Evolutionary conservation across 129 eudicot genomes (phyloP), one percentile per base, ranked within the genome.

Genomic region (Deinandra increscens): DNA sequence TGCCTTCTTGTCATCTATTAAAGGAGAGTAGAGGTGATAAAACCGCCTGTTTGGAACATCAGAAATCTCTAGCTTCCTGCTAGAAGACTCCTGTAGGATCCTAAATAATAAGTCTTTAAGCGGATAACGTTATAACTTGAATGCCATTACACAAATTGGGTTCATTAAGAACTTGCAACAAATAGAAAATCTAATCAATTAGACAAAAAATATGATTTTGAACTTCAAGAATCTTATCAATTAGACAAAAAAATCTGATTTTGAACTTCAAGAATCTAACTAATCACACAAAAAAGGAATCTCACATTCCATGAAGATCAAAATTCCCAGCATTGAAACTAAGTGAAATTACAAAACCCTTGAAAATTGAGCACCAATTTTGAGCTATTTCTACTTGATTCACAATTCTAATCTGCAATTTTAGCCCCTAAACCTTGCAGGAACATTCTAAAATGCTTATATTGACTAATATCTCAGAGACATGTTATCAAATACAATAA

Each of bases 11-110:
- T 64, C 70, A 41, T 74, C 71, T 31, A 77, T 44, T 71, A 85
- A 80, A 9, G 85, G 85, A 45, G 60, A 20, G 45, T 77, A 75
- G 9, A 76, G 71, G 65, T 72, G 77, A 34, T 71, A 13, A 62
- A 41, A 77, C 37, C 5, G 33, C 38, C 42, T 45, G 19, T 59
- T 65, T 69, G 84, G 69, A 58, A 31, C 64, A 12, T 18, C 41
- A 29, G 64, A 58, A 37, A 45, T 69, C 36, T 75, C 82, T 69
- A 11, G 46, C 67, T 78, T 66, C 69, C 49, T 75, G 65, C 45
- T 72, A 49, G 76, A 78, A 31, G 75, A 72, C 46, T 59, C 83
- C 91, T 80, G 75, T 18, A 66, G 14, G 53, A 26, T 65, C 36
- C 55, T 46, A 71, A 48, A 10, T 20, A 15, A 55, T 75, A 63